A percentile compares a stretch with the other conserved stretches of the same genome.
phyloP scores from a whole-genome alignment of 2,329 filamentous ascomycete species.

The Aspergillus puulaauensis region DNA sequence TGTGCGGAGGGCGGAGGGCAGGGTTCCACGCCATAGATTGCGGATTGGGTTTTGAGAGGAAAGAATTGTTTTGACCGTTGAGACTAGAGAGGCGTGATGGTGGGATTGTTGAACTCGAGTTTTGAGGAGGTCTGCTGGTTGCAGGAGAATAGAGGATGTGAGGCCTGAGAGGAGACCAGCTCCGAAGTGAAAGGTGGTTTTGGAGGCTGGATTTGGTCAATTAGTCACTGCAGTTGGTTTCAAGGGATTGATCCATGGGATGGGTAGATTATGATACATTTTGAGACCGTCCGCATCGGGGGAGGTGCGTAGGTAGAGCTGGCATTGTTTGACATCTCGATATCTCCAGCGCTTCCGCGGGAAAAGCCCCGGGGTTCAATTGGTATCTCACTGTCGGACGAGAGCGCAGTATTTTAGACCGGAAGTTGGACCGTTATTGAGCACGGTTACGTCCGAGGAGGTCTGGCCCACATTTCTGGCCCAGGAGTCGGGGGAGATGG shows the following conservation, averaged over 20 bases:
- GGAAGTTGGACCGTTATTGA: constrained; percentile 8
- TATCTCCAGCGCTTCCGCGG: constrained; percentile 14
- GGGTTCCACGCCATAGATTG: constrained; percentile 85
- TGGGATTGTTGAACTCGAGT: constrained; percentile 90
- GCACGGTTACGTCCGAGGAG: constrained; percentile 7
- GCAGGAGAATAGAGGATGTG: constrained; percentile 82
- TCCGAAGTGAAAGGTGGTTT: constrained; percentile 72
- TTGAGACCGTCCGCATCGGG: constrained; percentile 31
- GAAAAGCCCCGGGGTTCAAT: constrained; percentile 2
- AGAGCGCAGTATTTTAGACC: not conserved
- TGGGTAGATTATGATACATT: constrained; percentile 23
- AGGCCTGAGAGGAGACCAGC: constrained; percentile 87
- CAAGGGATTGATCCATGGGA: not conserved
- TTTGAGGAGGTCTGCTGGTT: constrained; percentile 94
- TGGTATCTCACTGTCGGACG: not conserved
- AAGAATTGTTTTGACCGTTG: constrained; percentile 69
- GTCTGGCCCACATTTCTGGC: constrained; percentile 8
- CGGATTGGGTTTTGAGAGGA: constrained; percentile 65
- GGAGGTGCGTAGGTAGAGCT: constrained; percentile 24
- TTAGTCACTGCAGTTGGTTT: not conserved
- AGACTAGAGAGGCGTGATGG: constrained; percentile 62
- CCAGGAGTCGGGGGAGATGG: not conserved
- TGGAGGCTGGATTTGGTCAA: constrained; percentile 31
- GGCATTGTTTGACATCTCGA: constrained; percentile 35
- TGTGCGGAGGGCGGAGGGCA: constrained; percentile 89